Base-by-base conservation (phyloP, 192 early-diverging fungal species). In the Haplosporangium gracile region DNA sequence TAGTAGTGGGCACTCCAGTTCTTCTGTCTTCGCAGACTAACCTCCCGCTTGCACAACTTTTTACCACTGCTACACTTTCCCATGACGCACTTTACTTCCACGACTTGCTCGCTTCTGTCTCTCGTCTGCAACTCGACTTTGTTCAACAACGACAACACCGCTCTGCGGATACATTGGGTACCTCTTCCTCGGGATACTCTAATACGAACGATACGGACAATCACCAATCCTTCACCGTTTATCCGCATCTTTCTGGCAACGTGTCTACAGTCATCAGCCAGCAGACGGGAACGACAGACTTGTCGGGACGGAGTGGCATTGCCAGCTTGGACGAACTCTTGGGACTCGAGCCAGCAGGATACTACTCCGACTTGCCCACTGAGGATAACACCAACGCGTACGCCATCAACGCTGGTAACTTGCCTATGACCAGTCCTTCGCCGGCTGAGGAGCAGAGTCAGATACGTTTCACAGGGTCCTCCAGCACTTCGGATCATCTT, bases 281-380 rank as follows among this genome's bases (percentile, higher is more conserved):
- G 11, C 13, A 75, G 24, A 75, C 76, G 26, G 77, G 82, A 2
- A 75, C 76, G 2, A 75, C 76, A 8, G 68, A 78, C 36, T 34
- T 83, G n/a, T 74, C 82, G 15, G 72, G 72, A 16, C 47, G 34
- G 5, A 78, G 76, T n/a, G 75, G 57, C 1, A 76, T 82, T 24
- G 43, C 69, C 29, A 77, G 68, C 36, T 65, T 83, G 69, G 82
- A 78, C 4, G 77, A 83, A 63, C 43, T 83, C 24, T 42, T 83
- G 42, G 42, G 72, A 22, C 73, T 83, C 2, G 82, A 79, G 34
- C 45, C 76, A 7, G 18, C 43, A 8, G 65, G 68, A 22, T 83
- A 78, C 32, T 82, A 73, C 15, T 11, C 60, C 3, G 26, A 65
- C 60, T 65, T 65, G 60, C 60, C 60, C 29, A 32, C n/a, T 11